Conservation (phyloP, 768 basidiomycete genomes). For the Suillus subluteus region DNA sequence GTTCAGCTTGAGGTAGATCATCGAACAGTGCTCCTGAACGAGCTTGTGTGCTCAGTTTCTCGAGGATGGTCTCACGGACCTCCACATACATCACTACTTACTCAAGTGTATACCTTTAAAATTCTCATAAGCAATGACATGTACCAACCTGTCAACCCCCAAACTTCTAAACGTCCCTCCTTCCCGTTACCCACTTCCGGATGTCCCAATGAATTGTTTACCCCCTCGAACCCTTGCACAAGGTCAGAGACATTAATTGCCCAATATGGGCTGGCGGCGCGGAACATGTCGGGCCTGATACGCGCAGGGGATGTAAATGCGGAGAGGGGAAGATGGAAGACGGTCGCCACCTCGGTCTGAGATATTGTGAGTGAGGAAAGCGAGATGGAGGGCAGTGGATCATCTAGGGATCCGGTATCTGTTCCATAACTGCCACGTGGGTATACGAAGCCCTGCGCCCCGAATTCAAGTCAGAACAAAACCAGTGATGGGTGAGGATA, state of each 20-base stretch:
- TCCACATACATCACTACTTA: background rate
- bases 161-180: slow-evolving; percentile 62
- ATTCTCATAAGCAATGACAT: slow-evolving; percentile 62
- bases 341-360: background rate
- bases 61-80: background rate
- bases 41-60: background rate
- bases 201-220: background rate
- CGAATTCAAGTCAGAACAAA: background rate
- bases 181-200: background rate
- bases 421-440: background rate
- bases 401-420: background rate
- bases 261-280: background rate
- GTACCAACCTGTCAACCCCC: slow-evolving; percentile 89
- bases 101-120: slow-evolving; percentile 45
- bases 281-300: background rate
- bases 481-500: background rate
- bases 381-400: background rate
- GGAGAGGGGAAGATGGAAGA: slow-evolving; percentile 2
- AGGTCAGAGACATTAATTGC: background rate
- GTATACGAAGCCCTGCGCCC: background rate
- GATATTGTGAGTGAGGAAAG: background rate
- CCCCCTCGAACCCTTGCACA: background rate
- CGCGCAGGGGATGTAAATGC: background rate
- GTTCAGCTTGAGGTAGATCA: background rate
- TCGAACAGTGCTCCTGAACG: background rate